Evolutionary conservation across 257 asterid species (phyloP), one percentile per base, ranked within the genome.

Genomic region (Nicotiana undulata): DNA sequence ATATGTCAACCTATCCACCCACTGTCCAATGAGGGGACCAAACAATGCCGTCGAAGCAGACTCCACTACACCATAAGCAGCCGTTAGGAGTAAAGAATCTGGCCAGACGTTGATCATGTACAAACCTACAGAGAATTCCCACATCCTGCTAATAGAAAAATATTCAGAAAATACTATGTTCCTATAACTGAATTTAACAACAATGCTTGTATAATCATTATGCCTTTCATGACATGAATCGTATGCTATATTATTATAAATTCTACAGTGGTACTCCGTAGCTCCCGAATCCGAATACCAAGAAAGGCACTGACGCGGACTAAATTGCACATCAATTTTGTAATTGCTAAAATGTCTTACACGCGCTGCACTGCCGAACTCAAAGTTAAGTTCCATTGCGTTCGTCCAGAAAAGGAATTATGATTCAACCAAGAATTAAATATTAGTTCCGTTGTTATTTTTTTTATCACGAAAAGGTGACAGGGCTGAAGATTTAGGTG

Each of bases 41-140:
- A 92, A 86, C 56, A 93, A 51, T 20, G 90, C 97, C 8, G 90
- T 89, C 3, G 99, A 92, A 67, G 93, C 92, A 65, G 96, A 86
- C 85, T 95, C 99, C 9, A 88, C 94, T 61, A 90, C 93, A 53
- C 99, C 98, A 81, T 95, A 95, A 83, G 85, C 86, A 70, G 98
- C 99, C 61, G 97, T 89, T 74, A 95, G 93, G 88, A 93, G 88
- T 51, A 95, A 76, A 26, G 99, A 91, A 68, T 92, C 89, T 29
- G 97, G 98, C 97, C 97, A 93, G 24, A 95, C 85, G 66, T 89
- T 88, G 87, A 95, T 95, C 99, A 93, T 95, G 88, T 95, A 93
- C 63, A 95, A 79, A 74, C 91, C 98, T 16, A 95, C 96, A 0
- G 98, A 95, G 88, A 95, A 95, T 81, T 95, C 98, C 99, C 99